phyloP scores from a whole-genome alignment of 345 rosid genomes.

The Turnera subulata region DNA sequence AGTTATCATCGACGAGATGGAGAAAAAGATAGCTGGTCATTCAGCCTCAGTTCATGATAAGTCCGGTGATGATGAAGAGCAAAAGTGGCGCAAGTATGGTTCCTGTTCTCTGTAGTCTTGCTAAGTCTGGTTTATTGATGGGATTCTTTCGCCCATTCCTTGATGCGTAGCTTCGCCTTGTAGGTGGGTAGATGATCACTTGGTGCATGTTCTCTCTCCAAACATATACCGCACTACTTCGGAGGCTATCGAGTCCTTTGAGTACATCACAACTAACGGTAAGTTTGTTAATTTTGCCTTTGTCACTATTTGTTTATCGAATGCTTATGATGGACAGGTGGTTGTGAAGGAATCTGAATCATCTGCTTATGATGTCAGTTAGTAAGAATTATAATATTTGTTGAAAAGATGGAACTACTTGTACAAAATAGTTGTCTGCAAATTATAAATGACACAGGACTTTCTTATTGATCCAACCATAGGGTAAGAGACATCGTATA shows the following conservation, averaged over 20 bases:
- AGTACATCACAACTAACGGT: slow-evolving; percentile 87
- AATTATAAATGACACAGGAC: too few species aligned
- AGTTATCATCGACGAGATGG: slow-evolving; percentile 66
- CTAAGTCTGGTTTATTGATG: too few species aligned
- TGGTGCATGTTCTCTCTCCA: slow-evolving; percentile 89
- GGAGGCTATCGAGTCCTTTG: slow-evolving; percentile 88
- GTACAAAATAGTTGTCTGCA: too few species aligned
- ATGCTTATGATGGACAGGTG: too few species aligned
- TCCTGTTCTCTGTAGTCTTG: neutral
- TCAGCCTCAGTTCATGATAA: neutral
- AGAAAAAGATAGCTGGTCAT: slow-evolving; percentile 35
- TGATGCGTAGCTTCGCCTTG: neutral
- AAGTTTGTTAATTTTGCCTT: slow-evolving; percentile 12
- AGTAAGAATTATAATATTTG: too few species aligned
- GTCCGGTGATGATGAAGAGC: slow-evolving; percentile 58
- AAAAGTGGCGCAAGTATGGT: slow-evolving; percentile 70
- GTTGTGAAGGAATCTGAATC: too few species aligned
- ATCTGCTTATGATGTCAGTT: too few species aligned
- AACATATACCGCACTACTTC: slow-evolving; percentile 75
- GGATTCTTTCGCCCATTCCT: too few species aligned
- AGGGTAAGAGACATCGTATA: too few species aligned
- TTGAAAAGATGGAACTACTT: too few species aligned
- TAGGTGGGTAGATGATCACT: slow-evolving; percentile 94
- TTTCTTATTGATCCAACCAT: too few species aligned
- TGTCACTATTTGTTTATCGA: too few species aligned